Evolutionary conservation across 2,329 filamentous ascomycete genomes (phyloP), one percentile per base, ranked within the genome.

Genomic region (Teratosphaeria nubilosa): DNA sequence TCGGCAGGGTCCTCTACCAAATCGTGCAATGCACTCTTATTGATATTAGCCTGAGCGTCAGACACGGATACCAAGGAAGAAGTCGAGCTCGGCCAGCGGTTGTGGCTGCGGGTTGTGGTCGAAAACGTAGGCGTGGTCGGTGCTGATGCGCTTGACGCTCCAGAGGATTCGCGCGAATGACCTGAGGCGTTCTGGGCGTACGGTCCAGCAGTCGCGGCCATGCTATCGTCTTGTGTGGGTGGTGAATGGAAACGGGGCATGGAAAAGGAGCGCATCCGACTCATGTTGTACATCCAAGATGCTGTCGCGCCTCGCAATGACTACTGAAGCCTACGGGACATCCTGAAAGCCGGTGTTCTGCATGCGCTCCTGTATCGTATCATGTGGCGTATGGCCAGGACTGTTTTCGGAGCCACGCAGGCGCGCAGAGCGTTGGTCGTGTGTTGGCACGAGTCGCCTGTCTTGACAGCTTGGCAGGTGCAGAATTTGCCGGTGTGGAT

Each of bases 1-100:
- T 91, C 87, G 50, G 85, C 75, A 1, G 87, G 85, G 68, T 95
- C 91, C 72, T 96, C 91, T 68, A 91, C 83, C 22, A 96, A 87
- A 67, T 94, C 88, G 31, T 53, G 22, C 61, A 96, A 78, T 56
- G 80, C 81, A 60, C 83, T 80, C 74, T 89, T 89, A 0, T 53
- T 53, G 25, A 53, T 20, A 45, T 66, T 68, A 75, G 80, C 59
- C 80, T 86, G 60, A 79, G 86, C 57, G 79, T 86, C 62, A 73
- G 82, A 77, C 32, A 79, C 76, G 9, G 88, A 79, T 58, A 88
- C 86, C 58, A 90, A 77, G 5, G 91, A 95, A 1, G 91, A 95
- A 30, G 82, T 80, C 0, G 90, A 94, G 74, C 89, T 92, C 25
- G 85, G 82, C 65, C 82, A 83, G 65, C 85, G 81, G 54, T 82